Base-by-base conservation (phyloP, 2,329 filamentous ascomycete species). In the Drechslerella coelobrocha region DNA sequence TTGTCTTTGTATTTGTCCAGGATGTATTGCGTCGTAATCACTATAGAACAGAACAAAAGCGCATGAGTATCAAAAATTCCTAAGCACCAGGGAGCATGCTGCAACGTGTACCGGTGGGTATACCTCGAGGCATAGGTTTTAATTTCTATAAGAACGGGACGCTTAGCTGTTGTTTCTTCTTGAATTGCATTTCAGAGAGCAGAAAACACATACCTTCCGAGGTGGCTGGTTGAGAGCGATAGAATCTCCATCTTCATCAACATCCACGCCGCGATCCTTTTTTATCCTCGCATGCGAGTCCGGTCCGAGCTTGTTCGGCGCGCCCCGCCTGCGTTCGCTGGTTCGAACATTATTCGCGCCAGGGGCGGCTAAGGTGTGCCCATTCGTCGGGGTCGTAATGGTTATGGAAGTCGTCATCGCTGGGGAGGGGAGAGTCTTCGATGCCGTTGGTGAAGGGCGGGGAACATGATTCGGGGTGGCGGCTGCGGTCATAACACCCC, bases 1-100 rank as follows among this genome's bases (percentile, higher is more conserved):
- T 83, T 83, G 76, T 84, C 86, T 41, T 82, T 83, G 79, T 89
- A 92, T 79, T 92, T 96, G 75, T 85, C 87, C n/a, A 97, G 82
- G 51, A 97, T 91, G 76, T 94, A 90, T 12, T 84, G 80, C 71
- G 88, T 86, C 27, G 87, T 89, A 78, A 89, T 85, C 45, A 93
- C 91, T 92, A 68, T 12, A 57, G 27, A 10, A 23, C 17, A 23
- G 29, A 7, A 52, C 23, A 65, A 66, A 72, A 72, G 53, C 29
- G 66, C 54, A 72, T 65, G 48, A 72, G 61, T 54, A 72, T 50
- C 29, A 72, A 55, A n/a, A 6, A 8, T 65, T 39, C 37, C 47
- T 53, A 54, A 53, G 48, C 31, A 41, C 39, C 51, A 55, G 27
- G 61, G 60, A 45, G 50, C 34, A 19, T 31, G 56, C 26, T 72